phyloP scores from a whole-genome alignment of 2,329 filamentous ascomycete species.

The Calonectria fujianensis region DNA sequence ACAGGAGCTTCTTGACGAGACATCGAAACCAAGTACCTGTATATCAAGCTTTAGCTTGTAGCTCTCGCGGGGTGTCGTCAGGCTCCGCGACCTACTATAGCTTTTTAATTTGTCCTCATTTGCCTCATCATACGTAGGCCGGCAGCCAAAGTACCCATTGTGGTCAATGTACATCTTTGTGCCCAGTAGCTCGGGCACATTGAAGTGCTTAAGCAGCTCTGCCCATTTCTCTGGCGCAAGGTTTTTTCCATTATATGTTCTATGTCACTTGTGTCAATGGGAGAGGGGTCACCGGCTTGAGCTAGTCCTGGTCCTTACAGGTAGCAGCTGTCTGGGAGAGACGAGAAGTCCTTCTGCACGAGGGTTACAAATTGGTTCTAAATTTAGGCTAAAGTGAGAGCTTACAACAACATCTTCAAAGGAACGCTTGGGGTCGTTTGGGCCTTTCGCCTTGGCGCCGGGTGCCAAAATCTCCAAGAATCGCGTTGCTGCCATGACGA shows the following conservation, averaged over 20 bases:
- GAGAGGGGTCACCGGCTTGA: background rate
- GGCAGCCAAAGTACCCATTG: slow-evolving; percentile 36
- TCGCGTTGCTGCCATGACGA: background rate
- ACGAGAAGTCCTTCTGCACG: background rate
- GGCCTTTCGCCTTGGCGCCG: background rate
- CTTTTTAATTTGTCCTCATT: background rate
- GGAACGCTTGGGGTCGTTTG: background rate
- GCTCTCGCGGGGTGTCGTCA: too few species aligned
- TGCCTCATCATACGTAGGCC: slow-evolving; percentile 10
- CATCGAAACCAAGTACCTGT: slow-evolving; percentile 29
- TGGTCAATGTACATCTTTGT: slow-evolving; percentile 17
- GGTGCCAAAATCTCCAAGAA: background rate
- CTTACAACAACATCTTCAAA: background rate
- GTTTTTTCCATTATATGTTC: background rate
- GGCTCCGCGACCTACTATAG: slow-evolving; percentile 14
- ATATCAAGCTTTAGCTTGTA: background rate
- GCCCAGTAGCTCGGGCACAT: background rate
- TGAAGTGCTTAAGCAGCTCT: background rate
- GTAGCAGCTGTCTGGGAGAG: slow-evolving; percentile 11
- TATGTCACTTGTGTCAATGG: background rate
- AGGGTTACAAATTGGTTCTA: background rate
- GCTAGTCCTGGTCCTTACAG: background rate
- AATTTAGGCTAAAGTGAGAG: background rate
- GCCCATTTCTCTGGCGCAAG: background rate
- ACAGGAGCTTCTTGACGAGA: slow-evolving; percentile 22